These are phyloP conservation scores for Hymenoscyphus infarciens DNA, from an alignment of 2,329 filamentous ascomycete genomes.

Conservation along the genomic window DNA sequence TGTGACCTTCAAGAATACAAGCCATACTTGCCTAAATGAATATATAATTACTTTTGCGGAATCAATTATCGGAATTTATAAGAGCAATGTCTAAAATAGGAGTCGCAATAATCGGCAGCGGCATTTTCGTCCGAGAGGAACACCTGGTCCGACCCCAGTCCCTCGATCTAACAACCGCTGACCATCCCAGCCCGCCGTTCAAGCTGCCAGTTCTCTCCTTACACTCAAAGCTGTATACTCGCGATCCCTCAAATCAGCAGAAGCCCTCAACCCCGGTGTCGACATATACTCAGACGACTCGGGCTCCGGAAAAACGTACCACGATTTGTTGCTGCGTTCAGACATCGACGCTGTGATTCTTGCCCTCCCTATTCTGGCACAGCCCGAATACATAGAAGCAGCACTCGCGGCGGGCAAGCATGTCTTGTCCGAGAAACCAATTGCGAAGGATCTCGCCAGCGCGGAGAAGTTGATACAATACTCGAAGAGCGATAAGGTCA, in stretches of 20 bases:
- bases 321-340: slow-evolving; percentile 33
- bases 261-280: slow-evolving; percentile 40
- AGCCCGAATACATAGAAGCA: slow-evolving; percentile 48
- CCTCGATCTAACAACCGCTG: not conserved
- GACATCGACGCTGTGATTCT: slow-evolving; percentile 37
- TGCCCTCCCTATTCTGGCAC: slow-evolving; percentile 48
- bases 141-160: slow-evolving; percentile 45
- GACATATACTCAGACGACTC: slow-evolving; percentile 35
- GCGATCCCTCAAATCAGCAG: slow-evolving; percentile 34
- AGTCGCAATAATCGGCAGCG: slow-evolving; percentile 60
- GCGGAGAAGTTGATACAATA: slow-evolving; percentile 48
- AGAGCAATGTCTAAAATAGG: slow-evolving; percentile 40
- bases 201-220: slow-evolving; percentile 44
- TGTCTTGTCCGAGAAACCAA: slow-evolving; percentile 53
- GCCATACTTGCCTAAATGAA: not conserved
- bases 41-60: not conserved
- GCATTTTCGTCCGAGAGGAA: slow-evolving; percentile 58
- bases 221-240: slow-evolving; percentile 48
- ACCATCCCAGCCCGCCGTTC: slow-evolving; percentile 52
- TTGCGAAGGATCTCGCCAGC: slow-evolving; percentile 46
- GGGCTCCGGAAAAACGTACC: slow-evolving; percentile 41
- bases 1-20: not conserved
- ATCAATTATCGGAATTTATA: not conserved
- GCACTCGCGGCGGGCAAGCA: slow-evolving; percentile 50
- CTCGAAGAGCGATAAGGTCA: slow-evolving; percentile 39